Evolutionary conservation across 1,139 yeast genomes (phyloP), one percentile per base, ranked within the genome.

Genomic region (Scheffersomyces insectosa): DNA sequence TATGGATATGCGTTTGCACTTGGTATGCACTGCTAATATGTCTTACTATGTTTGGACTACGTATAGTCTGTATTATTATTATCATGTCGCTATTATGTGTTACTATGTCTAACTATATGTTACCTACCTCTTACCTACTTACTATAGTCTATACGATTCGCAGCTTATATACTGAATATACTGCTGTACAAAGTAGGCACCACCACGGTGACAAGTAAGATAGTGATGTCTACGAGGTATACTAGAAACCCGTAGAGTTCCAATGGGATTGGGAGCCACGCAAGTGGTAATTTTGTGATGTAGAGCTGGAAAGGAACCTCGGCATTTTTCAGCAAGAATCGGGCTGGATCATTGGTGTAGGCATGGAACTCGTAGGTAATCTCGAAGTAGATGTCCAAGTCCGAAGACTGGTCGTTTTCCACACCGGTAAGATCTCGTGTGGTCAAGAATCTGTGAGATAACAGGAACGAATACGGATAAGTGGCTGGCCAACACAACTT

Each of bases 401-500:
- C 14, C n/a, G 16, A 39, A 41, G 31, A 5, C 20, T 13, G 4
- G 40, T 3, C 5, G 16, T 11, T 5, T 8, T 14, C 35, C 3
- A 37, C 12, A 20, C 25, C 25, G 3, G 8, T 5, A 23, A 45
- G 9, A 15, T 46, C 48, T 11, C 28, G 37, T 3, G 39, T 32
- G 16, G 39, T 39, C 15, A 51, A 15, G 28, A 49, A 52, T 28
- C 38, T 31, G 33, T 48, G 52, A 11, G 41, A 35, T 14, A 52
- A 29, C 10, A 37, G 34, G 38, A 72, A 68, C 34, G 59, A 59
- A 40, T 62, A 60, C 2, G 79, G 75, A 11, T 46, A 47, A 1
- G 69, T 71, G 0, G 78, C 75, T 0, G 78, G 77, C 79, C 79
- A 74, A 49, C 78, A 73, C 12, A 72, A 45, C 46, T 74, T 74